phyloP scores from a whole-genome alignment of 2,329 filamentous ascomycete genomes.

The Geosmithia flava region DNA sequence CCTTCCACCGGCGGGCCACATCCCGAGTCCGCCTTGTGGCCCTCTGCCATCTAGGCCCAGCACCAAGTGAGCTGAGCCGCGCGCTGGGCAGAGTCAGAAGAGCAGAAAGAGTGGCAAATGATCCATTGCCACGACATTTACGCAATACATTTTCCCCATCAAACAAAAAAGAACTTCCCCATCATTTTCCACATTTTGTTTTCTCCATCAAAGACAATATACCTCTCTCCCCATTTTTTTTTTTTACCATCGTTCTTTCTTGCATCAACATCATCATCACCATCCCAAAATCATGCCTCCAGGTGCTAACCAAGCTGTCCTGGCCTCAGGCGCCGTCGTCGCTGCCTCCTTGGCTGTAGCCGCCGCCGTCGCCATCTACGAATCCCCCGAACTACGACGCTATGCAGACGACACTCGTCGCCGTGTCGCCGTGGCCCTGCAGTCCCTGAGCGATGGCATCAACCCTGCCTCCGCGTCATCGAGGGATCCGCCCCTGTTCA shows the following conservation, averaged over 20 bases:
- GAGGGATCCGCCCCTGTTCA: slow-evolving; percentile 36
- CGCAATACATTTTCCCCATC: too few species aligned
- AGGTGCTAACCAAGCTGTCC: slow-evolving; percentile 38
- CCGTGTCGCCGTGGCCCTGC: slow-evolving; percentile 46
- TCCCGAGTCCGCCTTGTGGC: too few species aligned
- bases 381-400: slow-evolving; percentile 50
- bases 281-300: slow-evolving; percentile 27
- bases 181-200: too few species aligned
- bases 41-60: too few species aligned
- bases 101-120: too few species aligned
- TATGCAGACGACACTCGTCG: slow-evolving; percentile 49
- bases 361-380: slow-evolving; percentile 48
- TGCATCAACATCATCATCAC: not conserved
- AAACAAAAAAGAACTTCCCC: too few species aligned
- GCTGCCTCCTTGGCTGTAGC: slow-evolving; percentile 45
- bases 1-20: too few species aligned
- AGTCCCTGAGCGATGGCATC: slow-evolving; percentile 46
- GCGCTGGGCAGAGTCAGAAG: too few species aligned
- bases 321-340: slow-evolving; percentile 45
- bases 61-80: too few species aligned
- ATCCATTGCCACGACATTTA: too few species aligned
- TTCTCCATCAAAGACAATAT: too few species aligned
- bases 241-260: not conserved
- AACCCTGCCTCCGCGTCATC: slow-evolving; percentile 28
- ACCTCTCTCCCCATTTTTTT: not conserved